These are phyloP conservation scores for Trifolium subterraneum DNA, from an alignment of 306 rosid genomes.

Conservation along the genomic window DNA sequence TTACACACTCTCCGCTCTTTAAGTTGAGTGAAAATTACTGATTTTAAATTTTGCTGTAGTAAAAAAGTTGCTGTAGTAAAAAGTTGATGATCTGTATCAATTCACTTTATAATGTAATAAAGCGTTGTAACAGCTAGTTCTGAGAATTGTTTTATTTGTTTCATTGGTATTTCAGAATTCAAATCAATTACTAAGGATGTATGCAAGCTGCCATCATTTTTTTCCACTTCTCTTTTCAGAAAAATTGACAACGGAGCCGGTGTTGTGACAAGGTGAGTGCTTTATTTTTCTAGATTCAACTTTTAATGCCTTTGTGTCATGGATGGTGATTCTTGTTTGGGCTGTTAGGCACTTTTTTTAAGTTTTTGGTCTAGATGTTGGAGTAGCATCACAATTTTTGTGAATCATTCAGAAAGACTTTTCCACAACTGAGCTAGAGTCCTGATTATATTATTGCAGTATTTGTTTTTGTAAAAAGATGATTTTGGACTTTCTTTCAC, in stretches of 20 bases:
- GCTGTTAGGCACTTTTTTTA: constrained; percentile 33
- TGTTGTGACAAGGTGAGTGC: constrained; percentile 76
- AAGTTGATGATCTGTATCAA: constrained; percentile 16
- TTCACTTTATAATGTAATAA: constrained; percentile 25
- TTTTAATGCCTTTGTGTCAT: constrained; percentile 27
- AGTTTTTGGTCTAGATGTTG: constrained; percentile 35
- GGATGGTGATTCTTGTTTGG: constrained; percentile 39
- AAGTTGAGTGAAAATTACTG: constrained; percentile 24
- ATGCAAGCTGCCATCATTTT: constrained; percentile 98
- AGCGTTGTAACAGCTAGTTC: constrained; percentile 33
- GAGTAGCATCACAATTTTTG: constrained; percentile 32
- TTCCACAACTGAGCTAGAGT: neutral
- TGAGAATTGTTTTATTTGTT: constrained; percentile 47
- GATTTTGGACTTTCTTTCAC: constrained; percentile 14
- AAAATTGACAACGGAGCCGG: constrained; percentile 89
- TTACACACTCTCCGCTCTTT: constrained; percentile 8
- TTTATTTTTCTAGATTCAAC: constrained; percentile 23
- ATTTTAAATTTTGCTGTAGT: constrained; percentile 26
- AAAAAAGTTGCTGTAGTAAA: constrained; percentile 8
- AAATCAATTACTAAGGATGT: constrained; percentile 83
- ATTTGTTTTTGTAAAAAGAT: constrained; percentile 20
- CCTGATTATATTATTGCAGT: constrained; percentile 8
- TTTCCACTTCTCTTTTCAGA: constrained; percentile 78
- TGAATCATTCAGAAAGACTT: constrained; percentile 21
- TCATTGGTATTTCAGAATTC: constrained; percentile 71